phyloP scores from a whole-genome alignment of 108 stramenopile genomes.

The Schizochytrium sp. region DNA sequence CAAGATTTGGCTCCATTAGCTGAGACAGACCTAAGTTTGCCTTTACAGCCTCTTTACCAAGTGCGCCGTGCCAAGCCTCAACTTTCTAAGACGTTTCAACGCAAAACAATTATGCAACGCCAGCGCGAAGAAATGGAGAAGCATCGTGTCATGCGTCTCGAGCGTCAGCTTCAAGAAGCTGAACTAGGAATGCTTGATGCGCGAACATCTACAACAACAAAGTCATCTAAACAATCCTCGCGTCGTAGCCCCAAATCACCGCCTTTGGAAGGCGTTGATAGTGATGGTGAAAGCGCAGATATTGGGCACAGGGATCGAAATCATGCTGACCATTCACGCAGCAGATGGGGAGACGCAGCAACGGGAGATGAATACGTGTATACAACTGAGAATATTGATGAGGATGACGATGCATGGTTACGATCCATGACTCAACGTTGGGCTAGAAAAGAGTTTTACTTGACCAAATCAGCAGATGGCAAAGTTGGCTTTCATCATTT shows the following conservation, averaged over 20 bases:
- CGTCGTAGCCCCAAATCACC: too few species aligned
- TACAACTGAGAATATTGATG: neutral
- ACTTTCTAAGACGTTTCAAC: neutral
- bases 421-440: constrained; percentile 17
- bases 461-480: constrained; percentile 43
- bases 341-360: too few species aligned
- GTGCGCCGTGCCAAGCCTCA: neutral
- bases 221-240: too few species aligned
- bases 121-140: constrained; percentile 42
- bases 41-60: neutral
- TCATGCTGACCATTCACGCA: too few species aligned
- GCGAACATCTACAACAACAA: neutral
- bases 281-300: too few species aligned
- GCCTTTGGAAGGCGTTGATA: too few species aligned
- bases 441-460: constrained; percentile 37
- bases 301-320: too few species aligned
- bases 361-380: neutral
- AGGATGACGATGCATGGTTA: constrained; percentile 39
- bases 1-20: constrained; percentile 9
- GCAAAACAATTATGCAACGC: constrained; percentile 54
- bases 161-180: neutral
- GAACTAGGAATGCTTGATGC: constrained; percentile 5
- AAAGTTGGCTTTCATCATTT: constrained; percentile 47
- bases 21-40: neutral
- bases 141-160: constrained; percentile 7